Evolutionary conservation across 2,329 filamentous ascomycete species (phyloP), one percentile per base, ranked within the genome.

Genomic region (Tolypocladium tundrense): DNA sequence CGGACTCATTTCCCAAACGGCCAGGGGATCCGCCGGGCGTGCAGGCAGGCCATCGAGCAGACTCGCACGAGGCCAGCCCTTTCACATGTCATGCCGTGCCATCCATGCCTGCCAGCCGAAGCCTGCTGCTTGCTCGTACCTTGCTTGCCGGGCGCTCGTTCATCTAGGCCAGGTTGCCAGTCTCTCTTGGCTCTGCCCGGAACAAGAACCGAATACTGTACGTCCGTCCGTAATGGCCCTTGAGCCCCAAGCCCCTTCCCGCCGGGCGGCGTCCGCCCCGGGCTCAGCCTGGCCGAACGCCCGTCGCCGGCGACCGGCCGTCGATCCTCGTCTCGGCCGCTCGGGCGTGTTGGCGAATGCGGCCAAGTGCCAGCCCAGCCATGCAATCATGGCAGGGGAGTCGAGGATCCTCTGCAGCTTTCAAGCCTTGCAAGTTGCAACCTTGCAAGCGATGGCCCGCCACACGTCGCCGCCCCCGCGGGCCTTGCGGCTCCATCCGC

Each of bases 331-430:
- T 48, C 24, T 48, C 41, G 27, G 56, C 40, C 51, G 40, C 37
- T 56, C 54, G 54, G 57, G 2, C 57, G n/a, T 39, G n/a, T 19
- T 8, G 19, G 39, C 57, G 19, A 51, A 59, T 59, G 54, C 57
- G 54, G 57, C 5, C 53, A 42, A 53, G 35, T 31, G 42, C 31
- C 37, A 42, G 53, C 53, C 37, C 21, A 19, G 37, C 13, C 39
- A 3, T 2, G 27, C 21, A 19, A 13, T 33, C 39, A 3, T 2
- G 27, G 16, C 48, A 24, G 48, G 48, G 48, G 48, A 33, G 27
- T 31, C 6, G 16, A 19, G 13, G n/a, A 33, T 33, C 8, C 31
- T 33, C 31, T 19, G 24, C 31, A 24, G 19, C 13, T 33, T n/a
- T 35, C 35, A 41, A 42, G 31, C 53, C 16, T 31, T 40, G 14